Evolutionary conservation across 2,329 filamentous ascomycete species (phyloP), one percentile per base, ranked within the genome.

Genomic region (Sclerotinia spermophila): DNA sequence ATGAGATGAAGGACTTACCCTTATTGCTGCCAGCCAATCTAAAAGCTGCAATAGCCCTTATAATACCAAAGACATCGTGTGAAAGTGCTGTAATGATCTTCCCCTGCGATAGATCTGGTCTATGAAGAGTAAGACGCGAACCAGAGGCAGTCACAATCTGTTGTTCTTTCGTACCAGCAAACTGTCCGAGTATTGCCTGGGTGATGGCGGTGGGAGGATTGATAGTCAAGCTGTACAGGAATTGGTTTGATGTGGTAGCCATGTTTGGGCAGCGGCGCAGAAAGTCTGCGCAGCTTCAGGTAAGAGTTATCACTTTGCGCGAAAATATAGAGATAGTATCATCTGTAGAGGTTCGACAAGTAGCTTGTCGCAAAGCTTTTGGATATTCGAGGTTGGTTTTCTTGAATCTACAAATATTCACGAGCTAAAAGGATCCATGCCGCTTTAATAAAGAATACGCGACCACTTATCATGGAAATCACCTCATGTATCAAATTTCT

Each of bases 201-300:
- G 91, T 94, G 78, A 97, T 89, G 72, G 93, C 92, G 75, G 94
- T 94, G 45, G 96, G 93, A 77, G 93, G 91, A 83, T 97, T 94
- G 79, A 99, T 90, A 76, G 96, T 98, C 84, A 99, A 86, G 79
- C 93, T 96, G 84, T 99, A 99, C 84, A 99, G 90, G 82, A 97
- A 97, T 93, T 97, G 97, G 81, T 95, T 95, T 75, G 94, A 97
- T 73, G 95, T 97, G 81, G 94, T 97, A 84, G 96, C 95, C 96
- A 98, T 98, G 44, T 72, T 78, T 75, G 75, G 67, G 72, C 71
- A 67, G 68, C 60, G 59, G 72, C 74, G 74, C 77, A 75, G 75
- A 75, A 71, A 73, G 71, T 75, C 75, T 78, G 76, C 73, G 76
- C 74, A 76, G 74, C 71, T 73, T 71, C 56, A 65, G 64, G n/a